phyloP scores from a whole-genome alignment of 2,329 filamentous ascomycete species.

The Cucurbitaria berberidis region DNA sequence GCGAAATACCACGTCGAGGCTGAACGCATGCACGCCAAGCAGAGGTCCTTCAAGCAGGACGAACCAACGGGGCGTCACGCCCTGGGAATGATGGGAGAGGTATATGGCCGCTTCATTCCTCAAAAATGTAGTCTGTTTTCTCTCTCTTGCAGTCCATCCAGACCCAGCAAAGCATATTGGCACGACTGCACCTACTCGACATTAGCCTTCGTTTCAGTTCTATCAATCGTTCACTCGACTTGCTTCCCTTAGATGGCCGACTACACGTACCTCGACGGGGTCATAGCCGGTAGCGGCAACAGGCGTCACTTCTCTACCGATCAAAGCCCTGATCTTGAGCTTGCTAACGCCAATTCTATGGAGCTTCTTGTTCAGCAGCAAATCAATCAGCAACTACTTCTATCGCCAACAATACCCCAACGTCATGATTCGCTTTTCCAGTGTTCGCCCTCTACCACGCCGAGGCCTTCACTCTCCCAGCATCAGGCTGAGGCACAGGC shows the following conservation, averaged over 20 bases:
- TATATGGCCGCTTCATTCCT: conserved; percentile 12
- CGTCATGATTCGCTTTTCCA: conserved; percentile 21
- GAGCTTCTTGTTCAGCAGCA: conserved; percentile 10
- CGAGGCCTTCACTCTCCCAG: conserved; percentile 1
- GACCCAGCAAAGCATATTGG: neutral
- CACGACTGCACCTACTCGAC: neutral
- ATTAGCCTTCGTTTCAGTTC: neutral
- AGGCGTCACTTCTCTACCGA: conserved; percentile 3
- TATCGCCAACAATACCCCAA: conserved; percentile 10
- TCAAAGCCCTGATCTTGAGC: neutral
- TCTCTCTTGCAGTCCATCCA: neutral
- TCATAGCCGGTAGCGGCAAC: neutral
- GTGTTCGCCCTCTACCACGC: conserved; percentile 12
- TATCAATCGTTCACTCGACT: neutral
- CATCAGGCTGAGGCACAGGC: conserved; percentile 27
- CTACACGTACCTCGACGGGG: conserved; percentile 2
- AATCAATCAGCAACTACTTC: conserved; percentile 12
- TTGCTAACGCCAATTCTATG: conserved; percentile 3
- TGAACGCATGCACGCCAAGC: conserved; percentile 12
- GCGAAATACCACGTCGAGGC: conserved; percentile 12
- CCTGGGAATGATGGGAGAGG: neutral
- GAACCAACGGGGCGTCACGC: neutral
- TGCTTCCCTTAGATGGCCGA: conserved; percentile 1
- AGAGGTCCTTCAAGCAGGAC: conserved; percentile 10
- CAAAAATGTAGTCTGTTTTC: neutral